Conservation (phyloP, 129 eudicot species). For the Smallanthus sonchifolius region DNA sequence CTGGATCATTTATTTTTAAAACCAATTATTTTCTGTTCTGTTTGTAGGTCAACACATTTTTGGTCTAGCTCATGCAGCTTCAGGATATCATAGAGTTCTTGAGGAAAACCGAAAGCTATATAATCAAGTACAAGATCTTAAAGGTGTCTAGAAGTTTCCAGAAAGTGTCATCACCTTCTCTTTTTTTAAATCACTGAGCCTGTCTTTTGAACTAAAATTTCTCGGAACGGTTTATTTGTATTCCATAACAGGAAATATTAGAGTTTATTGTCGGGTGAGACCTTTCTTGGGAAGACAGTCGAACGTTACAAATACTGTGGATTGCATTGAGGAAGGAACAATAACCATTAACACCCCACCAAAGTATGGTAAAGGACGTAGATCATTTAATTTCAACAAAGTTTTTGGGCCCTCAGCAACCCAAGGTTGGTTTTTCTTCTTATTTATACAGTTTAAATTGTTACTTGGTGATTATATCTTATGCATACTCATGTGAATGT, state of each 20-base stretch:
- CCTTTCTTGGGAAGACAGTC: conserved; percentile 70
- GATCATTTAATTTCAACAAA: conserved; percentile 80
- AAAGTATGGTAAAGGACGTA: conserved; percentile 78
- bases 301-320: conserved; percentile 51
- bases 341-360: conserved; percentile 68
- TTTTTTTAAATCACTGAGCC: background rate
- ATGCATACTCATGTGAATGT: conserved; percentile 1
- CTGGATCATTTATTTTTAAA: conserved; percentile 5
- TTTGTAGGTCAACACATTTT: conserved; percentile 58
- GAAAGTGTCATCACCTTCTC: background rate
- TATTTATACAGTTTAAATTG: background rate
- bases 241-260: conserved; percentile 62
- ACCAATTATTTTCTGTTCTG: background rate
- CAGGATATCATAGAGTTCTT: conserved; percentile 88
- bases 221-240: background rate
- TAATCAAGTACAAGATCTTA: conserved; percentile 95
- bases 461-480: background rate
- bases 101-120: conserved; percentile 91
- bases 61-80: conserved; percentile 94
- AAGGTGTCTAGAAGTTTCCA: conserved; percentile 41
- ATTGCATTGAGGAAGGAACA: conserved; percentile 78
- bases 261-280: conserved; percentile 94
- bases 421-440: conserved; percentile 54
- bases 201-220: background rate
- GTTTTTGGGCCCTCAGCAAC: conserved; percentile 87